A percentile compares a stretch with the other conserved stretches of the same genome.
These are phyloP conservation scores for Nyctanthes arbortristis DNA, from an alignment of 257 asterid species.

Conservation along the genomic window DNA sequence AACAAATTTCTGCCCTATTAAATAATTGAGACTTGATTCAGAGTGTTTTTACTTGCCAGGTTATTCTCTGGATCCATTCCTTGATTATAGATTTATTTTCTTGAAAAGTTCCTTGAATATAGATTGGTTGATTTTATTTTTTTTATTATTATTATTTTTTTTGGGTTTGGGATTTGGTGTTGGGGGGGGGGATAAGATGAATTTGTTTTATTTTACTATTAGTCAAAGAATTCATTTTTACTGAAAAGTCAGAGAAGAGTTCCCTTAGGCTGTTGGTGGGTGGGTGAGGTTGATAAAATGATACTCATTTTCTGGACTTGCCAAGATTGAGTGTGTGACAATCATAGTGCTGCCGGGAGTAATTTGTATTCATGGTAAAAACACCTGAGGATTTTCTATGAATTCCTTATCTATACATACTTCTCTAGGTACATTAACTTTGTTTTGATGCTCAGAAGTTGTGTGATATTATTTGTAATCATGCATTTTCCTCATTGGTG, in stretches of 20 bases:
- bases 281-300: background rate
- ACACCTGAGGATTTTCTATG: background rate
- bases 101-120: no score
- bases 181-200: background rate
- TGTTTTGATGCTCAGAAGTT: slow-evolving; percentile 16
- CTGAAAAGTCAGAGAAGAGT: background rate
- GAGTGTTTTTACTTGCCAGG: background rate
- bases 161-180: no score
- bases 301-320: background rate
- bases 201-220: background rate
- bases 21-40: background rate
- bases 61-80: background rate
- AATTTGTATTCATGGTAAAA: background rate
- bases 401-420: background rate
- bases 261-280: background rate
- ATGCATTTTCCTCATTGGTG: slow-evolving; percentile 31
- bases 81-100: no score
- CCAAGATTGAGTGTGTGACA: background rate
- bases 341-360: background rate
- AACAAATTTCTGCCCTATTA: background rate
- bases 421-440: slow-evolving; percentile 12
- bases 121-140: no score
- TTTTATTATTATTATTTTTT: no score
- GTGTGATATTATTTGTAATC: slow-evolving; percentile 4
- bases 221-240: background rate